Evolutionary conservation across 2,329 filamentous ascomycete species (phyloP).

Genomic region (Fusarium agapanthi): DNA sequence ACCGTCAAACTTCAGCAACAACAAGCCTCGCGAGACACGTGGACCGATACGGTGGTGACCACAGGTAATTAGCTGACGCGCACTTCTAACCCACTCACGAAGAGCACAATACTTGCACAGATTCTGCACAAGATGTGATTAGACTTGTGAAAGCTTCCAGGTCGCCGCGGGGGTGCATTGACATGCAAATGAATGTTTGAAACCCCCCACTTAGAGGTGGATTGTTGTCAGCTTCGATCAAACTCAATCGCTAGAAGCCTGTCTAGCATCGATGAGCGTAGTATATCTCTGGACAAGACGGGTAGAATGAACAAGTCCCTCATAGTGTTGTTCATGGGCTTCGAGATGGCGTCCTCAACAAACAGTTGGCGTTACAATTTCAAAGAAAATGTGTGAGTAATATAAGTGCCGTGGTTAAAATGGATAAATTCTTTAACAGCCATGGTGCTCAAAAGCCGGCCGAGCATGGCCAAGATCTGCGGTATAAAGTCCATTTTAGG

Average conservation of each 20-base stretch:
- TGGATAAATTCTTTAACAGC: conserved; percentile 21
- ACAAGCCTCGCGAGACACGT: conserved; percentile 22
- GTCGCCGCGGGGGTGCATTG: conserved; percentile 26
- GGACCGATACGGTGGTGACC: conserved; percentile 14
- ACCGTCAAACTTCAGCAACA: conserved; percentile 9
- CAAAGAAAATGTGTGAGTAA: background rate
- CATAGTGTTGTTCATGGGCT: background rate
- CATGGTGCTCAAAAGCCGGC: conserved; percentile 4
- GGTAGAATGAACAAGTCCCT: background rate
- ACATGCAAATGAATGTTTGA: conserved; percentile 26
- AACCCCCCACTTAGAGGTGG: conserved; percentile 17
- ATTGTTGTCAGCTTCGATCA: conserved; percentile 1
- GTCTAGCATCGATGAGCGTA: background rate
- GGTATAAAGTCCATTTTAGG: conserved; percentile 25
- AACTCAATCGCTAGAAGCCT: background rate
- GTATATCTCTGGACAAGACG: background rate
- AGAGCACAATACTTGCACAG: conserved; percentile 1
- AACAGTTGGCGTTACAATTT: background rate
- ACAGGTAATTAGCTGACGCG: conserved; percentile 17
- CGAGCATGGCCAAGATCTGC: conserved; percentile 29
- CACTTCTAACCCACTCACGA: background rate
- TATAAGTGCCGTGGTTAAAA: conserved; percentile 10
- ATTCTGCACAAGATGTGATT: conserved; percentile 3
- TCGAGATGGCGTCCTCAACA: background rate
- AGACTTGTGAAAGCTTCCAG: conserved; percentile 11